Base-by-base conservation (phyloP, 164 flowering plant genomes). In the Macadamia tetraphylla region DNA sequence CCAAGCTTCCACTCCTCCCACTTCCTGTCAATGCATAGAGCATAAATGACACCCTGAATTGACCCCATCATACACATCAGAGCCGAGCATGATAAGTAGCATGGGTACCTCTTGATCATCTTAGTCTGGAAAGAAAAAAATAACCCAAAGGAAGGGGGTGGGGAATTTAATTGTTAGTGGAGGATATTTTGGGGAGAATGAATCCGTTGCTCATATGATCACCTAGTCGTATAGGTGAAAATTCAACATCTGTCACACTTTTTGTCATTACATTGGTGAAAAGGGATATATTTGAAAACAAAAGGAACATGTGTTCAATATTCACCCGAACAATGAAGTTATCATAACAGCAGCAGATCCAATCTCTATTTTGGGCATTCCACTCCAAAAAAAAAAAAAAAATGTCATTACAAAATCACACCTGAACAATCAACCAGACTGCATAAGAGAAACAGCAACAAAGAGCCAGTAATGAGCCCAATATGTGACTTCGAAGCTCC, bases 1-100 rank as follows among this genome's bases (percentile, higher is more conserved):
- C 87, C 81, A 1, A 88, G 71, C 63, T 67, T 79, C 92, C 92
- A 88, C 8, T 72, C 56, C 3, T 65, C 18, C 87, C 78, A 74
- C n/a, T 84, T 81, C 40, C 64, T 74, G 17, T 83, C 85, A 0
- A 61, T 66, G 23, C 73, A 76, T 0, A 81, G 6, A 29, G 87
- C 84, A 60, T 35, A 81, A 15, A 64, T 58, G 18, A 63, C 31
- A 1, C 78, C 58, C 53, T 73, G 86, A 31, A 86, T 63, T 49
- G 85, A 23, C 18, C 66, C 84, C 76, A 75, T 75, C 11, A 66
- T 1, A 13, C 73, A 75, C 80, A 84, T 74, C 60, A 86, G 56
- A 1, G 87, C 86, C 0, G 88, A 78, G 46, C 80, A 73, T 0
- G 86, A 79, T 67, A 81, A 83, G 40, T 73, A 77, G 29, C 75